phyloP scores from a whole-genome alignment of 2,329 filamentous ascomycete species.

The Alternaria brassicae region DNA sequence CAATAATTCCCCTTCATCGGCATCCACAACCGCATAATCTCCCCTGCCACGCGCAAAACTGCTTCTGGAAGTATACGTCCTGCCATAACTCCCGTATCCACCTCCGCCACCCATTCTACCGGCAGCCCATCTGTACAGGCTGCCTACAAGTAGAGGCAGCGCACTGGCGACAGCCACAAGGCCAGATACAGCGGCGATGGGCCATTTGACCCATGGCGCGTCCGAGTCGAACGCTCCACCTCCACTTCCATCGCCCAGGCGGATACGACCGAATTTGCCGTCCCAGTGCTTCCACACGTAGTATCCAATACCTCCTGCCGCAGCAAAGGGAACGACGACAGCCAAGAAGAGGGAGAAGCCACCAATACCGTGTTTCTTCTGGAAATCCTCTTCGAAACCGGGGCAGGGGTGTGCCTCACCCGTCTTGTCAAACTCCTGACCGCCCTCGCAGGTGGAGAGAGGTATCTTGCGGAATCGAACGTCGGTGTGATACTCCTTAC shows the following conservation, averaged over 20 bases:
- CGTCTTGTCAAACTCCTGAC: slow-evolving; percentile 74
- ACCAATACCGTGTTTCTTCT: slow-evolving; percentile 72
- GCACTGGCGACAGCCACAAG: slow-evolving; percentile 63
- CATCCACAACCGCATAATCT: slow-evolving; percentile 88
- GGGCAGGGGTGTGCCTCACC: slow-evolving; percentile 70
- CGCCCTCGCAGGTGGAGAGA: slow-evolving; percentile 83
- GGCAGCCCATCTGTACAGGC: slow-evolving; percentile 72
- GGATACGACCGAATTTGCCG: slow-evolving; percentile 86
- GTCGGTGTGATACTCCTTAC: slow-evolving; percentile 81
- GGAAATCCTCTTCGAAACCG: slow-evolving; percentile 81
- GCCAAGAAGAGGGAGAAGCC: slow-evolving; percentile 84
- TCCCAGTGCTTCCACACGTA: slow-evolving; percentile 86
- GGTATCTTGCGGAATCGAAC: slow-evolving; percentile 91
- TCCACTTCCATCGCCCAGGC: slow-evolving; percentile 71
- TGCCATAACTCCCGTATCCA: slow-evolving; percentile 6
- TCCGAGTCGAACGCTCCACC: slow-evolving; percentile 64
- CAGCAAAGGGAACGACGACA: slow-evolving; percentile 74
- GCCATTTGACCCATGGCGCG: slow-evolving; percentile 79
- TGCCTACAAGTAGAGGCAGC: slow-evolving; percentile 72
- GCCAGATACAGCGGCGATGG: slow-evolving; percentile 59
- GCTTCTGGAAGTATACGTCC: slow-evolving; percentile 84
- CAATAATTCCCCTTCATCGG: slow-evolving; percentile 92
- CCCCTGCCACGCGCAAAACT: slow-evolving; percentile 86
- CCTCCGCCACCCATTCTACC: slow-evolving; percentile 60
- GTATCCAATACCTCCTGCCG: slow-evolving; percentile 78